These are phyloP conservation scores for Taiozyma sp. DNA, from an alignment of 1,139 yeast genomes.

Conservation along the genomic window DNA sequence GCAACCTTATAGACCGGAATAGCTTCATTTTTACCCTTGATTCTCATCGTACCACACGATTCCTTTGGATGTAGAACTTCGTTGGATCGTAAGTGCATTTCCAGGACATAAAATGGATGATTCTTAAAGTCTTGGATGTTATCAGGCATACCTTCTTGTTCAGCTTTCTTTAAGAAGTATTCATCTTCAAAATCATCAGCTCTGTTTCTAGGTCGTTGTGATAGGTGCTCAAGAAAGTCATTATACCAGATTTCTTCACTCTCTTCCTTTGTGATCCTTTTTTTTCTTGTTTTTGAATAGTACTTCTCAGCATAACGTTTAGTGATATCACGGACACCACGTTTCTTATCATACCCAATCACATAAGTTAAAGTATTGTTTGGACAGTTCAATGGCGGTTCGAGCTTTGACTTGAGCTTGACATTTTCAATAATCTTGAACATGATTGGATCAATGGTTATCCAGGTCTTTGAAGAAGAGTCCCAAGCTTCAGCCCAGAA, in stretches of 20 bases:
- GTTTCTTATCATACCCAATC: constrained; percentile 63
- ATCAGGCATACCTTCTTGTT: constrained; percentile 83
- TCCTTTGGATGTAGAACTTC: too few species aligned
- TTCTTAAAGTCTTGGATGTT: too few species aligned
- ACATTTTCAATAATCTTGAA: constrained; percentile 67
- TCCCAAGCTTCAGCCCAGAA: constrained; percentile 98
- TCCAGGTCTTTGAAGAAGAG: constrained; percentile 62
- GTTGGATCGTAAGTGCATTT: too few species aligned
- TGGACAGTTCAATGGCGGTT: constrained; percentile 63
- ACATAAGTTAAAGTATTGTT: constrained; percentile 67
- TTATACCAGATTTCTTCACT: constrained; percentile 61
- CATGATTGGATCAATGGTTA: constrained; percentile 78
- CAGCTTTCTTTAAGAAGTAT: constrained; percentile 62
- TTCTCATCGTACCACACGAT: too few species aligned
- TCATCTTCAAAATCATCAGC: constrained; percentile 65
- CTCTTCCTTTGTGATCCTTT: constrained; percentile 56
- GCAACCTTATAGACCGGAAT: too few species aligned
- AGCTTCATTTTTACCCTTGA: too few species aligned
- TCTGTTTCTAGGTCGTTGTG: constrained; percentile 32
- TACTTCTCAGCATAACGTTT: constrained; percentile 67
- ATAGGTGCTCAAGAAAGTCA: constrained; percentile 23
- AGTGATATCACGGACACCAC: constrained; percentile 76
- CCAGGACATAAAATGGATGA: too few species aligned
- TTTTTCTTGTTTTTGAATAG: constrained; percentile 71
- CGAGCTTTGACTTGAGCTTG: constrained; percentile 51